Percentiles rank a stretch among this genome's conserved stretches.
These are phyloP conservation scores for Panicum miliaceum DNA, from an alignment of 176 grass and related monocot species.

Conservation along the genomic window DNA sequence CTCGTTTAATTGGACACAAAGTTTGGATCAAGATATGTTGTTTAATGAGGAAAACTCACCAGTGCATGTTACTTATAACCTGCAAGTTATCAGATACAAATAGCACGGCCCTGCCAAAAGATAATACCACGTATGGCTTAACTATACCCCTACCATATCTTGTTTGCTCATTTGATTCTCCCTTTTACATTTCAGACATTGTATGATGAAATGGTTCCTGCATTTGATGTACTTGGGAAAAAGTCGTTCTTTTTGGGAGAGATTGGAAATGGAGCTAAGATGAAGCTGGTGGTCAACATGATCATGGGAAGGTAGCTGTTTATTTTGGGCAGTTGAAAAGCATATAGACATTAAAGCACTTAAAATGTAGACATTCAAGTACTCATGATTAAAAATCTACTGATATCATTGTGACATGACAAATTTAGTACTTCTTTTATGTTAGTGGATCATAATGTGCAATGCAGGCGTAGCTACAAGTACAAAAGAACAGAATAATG, in stretches of 20 bases:
- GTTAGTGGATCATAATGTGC: neutral
- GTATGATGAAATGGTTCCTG: slow-evolving; percentile 84
- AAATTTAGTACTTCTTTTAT: neutral
- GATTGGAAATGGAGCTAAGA: slow-evolving; percentile 95
- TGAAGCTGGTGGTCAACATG: slow-evolving; percentile 99
- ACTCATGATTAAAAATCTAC: neutral
- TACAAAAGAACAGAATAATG: neutral
- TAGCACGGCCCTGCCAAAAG: slow-evolving; percentile 1
- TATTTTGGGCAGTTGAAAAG: slow-evolving; percentile 4
- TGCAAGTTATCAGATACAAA: slow-evolving; percentile 5
- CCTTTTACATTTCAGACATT: slow-evolving; percentile 56
- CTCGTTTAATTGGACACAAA: slow-evolving; percentile 5
- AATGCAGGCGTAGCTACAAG: no score
- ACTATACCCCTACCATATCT: neutral
- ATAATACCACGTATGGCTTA: neutral
- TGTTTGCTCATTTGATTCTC: slow-evolving; percentile 23
- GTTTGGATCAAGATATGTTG: slow-evolving; percentile 12
- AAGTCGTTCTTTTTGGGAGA: slow-evolving; percentile 90
- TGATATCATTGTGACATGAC: neutral
- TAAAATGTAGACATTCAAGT: neutral
- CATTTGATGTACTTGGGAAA: slow-evolving; percentile 86
- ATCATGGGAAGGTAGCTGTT: slow-evolving; percentile 90
- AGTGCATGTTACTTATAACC: neutral
- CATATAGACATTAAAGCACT: neutral
- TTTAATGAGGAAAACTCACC: slow-evolving; percentile 2